Evolutionary conservation across 2,329 filamentous ascomycete species (phyloP).

Genomic region (Penicillium sp.): DNA sequence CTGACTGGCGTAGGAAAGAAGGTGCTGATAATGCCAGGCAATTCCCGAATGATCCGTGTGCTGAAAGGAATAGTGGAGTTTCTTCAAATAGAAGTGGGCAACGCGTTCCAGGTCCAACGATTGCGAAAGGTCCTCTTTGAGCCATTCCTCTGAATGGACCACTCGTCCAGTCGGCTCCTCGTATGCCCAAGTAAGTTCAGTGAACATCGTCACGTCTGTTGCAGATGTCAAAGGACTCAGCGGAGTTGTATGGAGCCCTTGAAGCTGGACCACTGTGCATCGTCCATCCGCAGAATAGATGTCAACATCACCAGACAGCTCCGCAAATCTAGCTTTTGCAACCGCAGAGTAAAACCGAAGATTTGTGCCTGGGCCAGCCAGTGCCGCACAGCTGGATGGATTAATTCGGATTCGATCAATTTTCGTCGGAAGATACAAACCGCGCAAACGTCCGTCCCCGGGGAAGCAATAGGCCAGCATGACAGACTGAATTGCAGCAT

Average conservation of each 20-base stretch:
- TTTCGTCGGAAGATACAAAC: slow-evolving; percentile 20
- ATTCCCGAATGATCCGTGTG: not conserved
- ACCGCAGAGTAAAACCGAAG: slow-evolving; percentile 21
- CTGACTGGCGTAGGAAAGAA: slow-evolving; percentile 14
- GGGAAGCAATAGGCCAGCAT: slow-evolving; percentile 23
- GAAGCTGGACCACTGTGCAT: slow-evolving; percentile 17
- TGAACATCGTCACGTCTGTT: slow-evolving; percentile 20
- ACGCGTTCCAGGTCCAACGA: slow-evolving; percentile 16
- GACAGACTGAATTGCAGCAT: slow-evolving; percentile 21
- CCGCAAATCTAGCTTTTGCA: slow-evolving; percentile 8
- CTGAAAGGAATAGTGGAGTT: not conserved
- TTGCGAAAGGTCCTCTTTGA: not conserved
- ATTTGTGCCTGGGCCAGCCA: slow-evolving; percentile 6
- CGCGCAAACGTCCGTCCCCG: slow-evolving; percentile 17
- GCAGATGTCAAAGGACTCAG: slow-evolving; percentile 13
- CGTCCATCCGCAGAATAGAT: slow-evolving; percentile 16
- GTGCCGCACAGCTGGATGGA: slow-evolving; percentile 1
- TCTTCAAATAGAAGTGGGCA: slow-evolving; percentile 19
- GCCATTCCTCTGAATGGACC: not conserved
- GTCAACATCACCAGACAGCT: slow-evolving; percentile 25
- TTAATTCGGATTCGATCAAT: slow-evolving; percentile 20
- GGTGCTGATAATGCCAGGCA: slow-evolving; percentile 8
- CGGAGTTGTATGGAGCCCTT: slow-evolving; percentile 22
- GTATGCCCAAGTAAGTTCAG: slow-evolving; percentile 16
- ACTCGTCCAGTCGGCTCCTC: slow-evolving; percentile 10